Evolutionary conservation across 2,329 filamentous ascomycete genomes (phyloP), one percentile per base, ranked within the genome.

Genomic region (Fusarium sp.): DNA sequence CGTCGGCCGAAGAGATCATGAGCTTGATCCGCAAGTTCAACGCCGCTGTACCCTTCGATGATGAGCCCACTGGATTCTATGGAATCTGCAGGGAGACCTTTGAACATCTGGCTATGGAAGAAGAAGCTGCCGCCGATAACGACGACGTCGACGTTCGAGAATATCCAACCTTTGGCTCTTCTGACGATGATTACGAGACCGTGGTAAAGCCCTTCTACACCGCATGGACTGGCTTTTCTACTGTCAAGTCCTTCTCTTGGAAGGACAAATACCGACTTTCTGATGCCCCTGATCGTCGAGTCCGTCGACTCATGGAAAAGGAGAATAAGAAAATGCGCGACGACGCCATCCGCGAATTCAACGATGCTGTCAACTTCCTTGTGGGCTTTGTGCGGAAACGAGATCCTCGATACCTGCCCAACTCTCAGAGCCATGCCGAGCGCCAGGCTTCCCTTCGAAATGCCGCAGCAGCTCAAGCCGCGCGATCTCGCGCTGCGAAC

Each of bases 341-440:
- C 19, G 91, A 94, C 49, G 92, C 88, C 3, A 86, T 91, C 10
- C 86, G 90, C 53, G 91, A 97, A 65, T 98, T 97, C 79, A 98
- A 97, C 76, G 93, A 97, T 59, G 91, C 93, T 4, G 92, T 99
- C 28, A 82, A 92, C 53, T 91, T 92, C 7, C 83, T 99, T 11
- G 90, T 98, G 3, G 84, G 88, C 2, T 98, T 98, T 76, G 90
- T 94, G 13, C 89, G 92, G 65, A 98, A 97, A 78, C 86, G 95
- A 31, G 95, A 99, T 73, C 92, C 93, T 1, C 87, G 95, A 39
- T 96, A 92, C 73, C 83, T 90, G 6, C 85, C 88, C 25, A 94
- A 92, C 68, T 85, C 83, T 1, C 90, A 93, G 72, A 91, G 87
- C 15, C 91, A 96, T 70, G 88, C 86, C 10, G 91, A 97, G 70